Base-by-base conservation (phyloP, 1,284 basidiomycete species). In the Hemileia vastatrix region DNA sequence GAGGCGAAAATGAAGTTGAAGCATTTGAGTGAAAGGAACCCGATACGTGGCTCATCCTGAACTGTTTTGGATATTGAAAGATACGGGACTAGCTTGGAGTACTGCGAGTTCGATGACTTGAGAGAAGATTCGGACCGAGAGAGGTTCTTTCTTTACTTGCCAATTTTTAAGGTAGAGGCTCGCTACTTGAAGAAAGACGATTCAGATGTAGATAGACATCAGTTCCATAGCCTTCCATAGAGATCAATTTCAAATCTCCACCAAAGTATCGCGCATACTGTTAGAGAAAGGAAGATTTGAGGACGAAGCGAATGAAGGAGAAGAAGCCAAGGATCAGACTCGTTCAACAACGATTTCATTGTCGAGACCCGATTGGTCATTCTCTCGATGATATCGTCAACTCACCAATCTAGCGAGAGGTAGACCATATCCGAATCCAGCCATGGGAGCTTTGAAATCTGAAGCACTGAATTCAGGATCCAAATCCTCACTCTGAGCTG, bases 391-490 rank as follows among this genome's bases (percentile, higher is more conserved):
- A 18, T 21, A 43, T 27, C 3, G n/a, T 32, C 31, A 57, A 57
- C n/a, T n/a, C n/a, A n/a, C n/a, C n/a, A n/a, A n/a, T n/a, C n/a
- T n/a, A n/a, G n/a, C n/a, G n/a, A n/a, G n/a, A n/a, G 94, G 94
- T 23, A 98, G 77, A 0, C 94, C 93, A 76, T 96, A 97, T 8
- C 76, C 90, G 71, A 93, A 96, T 2, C 94, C 93, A 45, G 94
- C 93, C 91, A 98, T 95, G 0, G 94, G 94, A 4, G 94, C 94
- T 75, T 92, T 90, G 78, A 97, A 97, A 77, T 98, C 94, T 64
- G 86, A 88, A 27, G 85, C 86, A n/a, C n/a, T n/a, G n/a, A n/a
- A n/a, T 66, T 87, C 84, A 75, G 94, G 92, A 70, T 93, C 79
- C 72, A 86, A 85, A 68, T 91, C 89, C 76, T 91, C 87, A 2